Evolutionary conservation across 1,284 basidiomycete genomes (phyloP).

Genomic region (Volvariella surrecta): DNA sequence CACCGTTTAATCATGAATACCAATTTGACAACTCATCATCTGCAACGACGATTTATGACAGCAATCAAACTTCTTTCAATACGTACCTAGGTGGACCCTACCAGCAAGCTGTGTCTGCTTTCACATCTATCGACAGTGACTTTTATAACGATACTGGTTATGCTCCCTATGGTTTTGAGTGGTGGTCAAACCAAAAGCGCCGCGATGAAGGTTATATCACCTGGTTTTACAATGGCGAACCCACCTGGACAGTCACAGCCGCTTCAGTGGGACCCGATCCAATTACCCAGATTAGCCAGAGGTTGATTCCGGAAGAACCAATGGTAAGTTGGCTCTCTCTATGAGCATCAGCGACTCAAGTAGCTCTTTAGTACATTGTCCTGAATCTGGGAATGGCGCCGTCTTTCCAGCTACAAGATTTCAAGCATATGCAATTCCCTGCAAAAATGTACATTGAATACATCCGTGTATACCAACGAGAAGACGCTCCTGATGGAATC

Average conservation of each 20-base stretch:
- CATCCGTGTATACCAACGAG: conserved; percentile 68
- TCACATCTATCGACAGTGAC: conserved; percentile 45
- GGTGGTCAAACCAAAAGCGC: conserved; percentile 57
- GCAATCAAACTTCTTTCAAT: conserved; percentile 49
- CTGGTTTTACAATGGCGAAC: conserved; percentile 57
- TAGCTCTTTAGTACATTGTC: conserved; percentile 50
- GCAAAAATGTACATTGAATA: conserved; percentile 69
- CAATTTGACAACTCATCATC: conserved; percentile 46
- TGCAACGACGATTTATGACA: conserved; percentile 47
- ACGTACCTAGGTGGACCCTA: conserved; percentile 67
- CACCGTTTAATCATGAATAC: conserved; percentile 73
- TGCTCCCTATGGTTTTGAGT: conserved; percentile 65
- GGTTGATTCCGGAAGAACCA: conserved; percentile 67
- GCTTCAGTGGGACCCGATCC: conserved; percentile 53
- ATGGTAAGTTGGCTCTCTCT: conserved; percentile 30
- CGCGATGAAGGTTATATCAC: conserved; percentile 62
- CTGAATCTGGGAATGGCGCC: conserved; percentile 69
- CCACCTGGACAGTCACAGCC: conserved; percentile 61
- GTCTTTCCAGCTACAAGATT: conserved; percentile 64
- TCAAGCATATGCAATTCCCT: conserved; percentile 58
- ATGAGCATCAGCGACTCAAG: conserved; percentile 6
- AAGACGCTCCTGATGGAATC: conserved; percentile 44
- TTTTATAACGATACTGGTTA: conserved; percentile 48
- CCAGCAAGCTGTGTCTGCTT: conserved; percentile 73
- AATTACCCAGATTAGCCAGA: conserved; percentile 39